Evolutionary conservation across 257 asterid species (phyloP), one percentile per base, ranked within the genome.

Genomic region (Nicotiana noctiflora): DNA sequence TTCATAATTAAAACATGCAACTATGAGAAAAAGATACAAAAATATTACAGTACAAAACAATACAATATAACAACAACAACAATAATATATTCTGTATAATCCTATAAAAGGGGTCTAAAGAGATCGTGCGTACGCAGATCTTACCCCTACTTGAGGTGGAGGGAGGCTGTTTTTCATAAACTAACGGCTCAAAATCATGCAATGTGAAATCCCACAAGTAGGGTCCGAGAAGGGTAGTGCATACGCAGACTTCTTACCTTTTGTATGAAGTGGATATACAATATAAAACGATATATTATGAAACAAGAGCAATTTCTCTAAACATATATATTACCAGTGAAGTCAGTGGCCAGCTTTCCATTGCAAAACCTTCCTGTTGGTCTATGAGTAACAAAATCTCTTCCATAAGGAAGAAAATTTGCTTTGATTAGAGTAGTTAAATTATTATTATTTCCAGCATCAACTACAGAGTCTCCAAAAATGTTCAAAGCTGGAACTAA

Each of bases 311-410:
- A 40, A 40, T 40, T 40, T 40, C 8, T 40, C 7, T 19, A 5
- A 21, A 21, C 3, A 0, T 15, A 27, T 14, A 4, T 14, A 4
- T 46, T 89, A 95, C 97, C 97, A 17, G 93, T 92, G 89, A 85
- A 92, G 72, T 95, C 98, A 0, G 92, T 91, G 80, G 99, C 97
- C 60, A 95, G 93, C 80, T 95, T 95, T 12, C 98, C 97, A 40
- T 93, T 93, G 89, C 93, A 89, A 87, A 95, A 95, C 86, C 98
- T 92, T 75, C 98, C 98, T 1, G 97, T 95, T 19, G 99, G 96
- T 81, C 5, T 82, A 65, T 92, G 97, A 4, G 88, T 80, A 79
- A 86, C 81, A 32, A 89, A 95, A 75, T 93, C 97, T 84, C 98
- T 89, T 27, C 98, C 99, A 27, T 92, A 92, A 83, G 99, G 98